phyloP scores from a whole-genome alignment of 2,329 filamentous ascomycete species.

The Lecanicillium sp. region DNA sequence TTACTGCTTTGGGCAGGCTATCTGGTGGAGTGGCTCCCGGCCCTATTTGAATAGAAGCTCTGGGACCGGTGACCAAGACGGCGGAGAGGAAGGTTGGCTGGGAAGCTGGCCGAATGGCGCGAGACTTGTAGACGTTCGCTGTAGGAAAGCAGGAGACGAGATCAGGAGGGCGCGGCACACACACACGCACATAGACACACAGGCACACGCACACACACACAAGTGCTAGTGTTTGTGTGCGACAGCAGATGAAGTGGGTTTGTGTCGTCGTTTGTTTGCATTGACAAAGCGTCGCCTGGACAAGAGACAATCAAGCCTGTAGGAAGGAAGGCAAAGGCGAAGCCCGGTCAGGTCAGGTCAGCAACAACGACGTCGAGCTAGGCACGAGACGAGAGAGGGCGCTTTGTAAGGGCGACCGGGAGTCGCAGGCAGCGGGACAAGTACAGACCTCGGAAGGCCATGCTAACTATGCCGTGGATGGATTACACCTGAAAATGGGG shows the following conservation, averaged over 20 bases:
- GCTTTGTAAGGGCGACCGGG: constrained; percentile 4
- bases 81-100: neutral
- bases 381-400: neutral
- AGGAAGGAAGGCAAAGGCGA: constrained; percentile 2
- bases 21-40: constrained; percentile 8
- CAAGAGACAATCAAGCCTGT: neutral
- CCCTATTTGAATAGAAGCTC: constrained; percentile 9
- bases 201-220: neutral
- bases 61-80: neutral
- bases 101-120: constrained; percentile 3
- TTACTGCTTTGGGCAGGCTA: constrained; percentile 10
- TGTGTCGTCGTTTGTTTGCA: constrained; percentile 13
- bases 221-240: constrained; percentile 14
- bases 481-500: constrained; percentile 13
- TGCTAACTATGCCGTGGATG: neutral
- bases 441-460: constrained; percentile 12
- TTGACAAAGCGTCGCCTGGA: constrained; percentile 3
- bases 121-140: neutral
- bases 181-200: too few species aligned
- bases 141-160: constrained; percentile 4
- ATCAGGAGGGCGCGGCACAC: constrained; percentile 3
- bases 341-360: neutral
- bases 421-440: constrained; percentile 6
- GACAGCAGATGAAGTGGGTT: constrained; percentile 4
- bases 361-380: constrained; percentile 5